Conservation (phyloP, 176 grass and related monocot genomes). For the Musa beccarii region DNA sequence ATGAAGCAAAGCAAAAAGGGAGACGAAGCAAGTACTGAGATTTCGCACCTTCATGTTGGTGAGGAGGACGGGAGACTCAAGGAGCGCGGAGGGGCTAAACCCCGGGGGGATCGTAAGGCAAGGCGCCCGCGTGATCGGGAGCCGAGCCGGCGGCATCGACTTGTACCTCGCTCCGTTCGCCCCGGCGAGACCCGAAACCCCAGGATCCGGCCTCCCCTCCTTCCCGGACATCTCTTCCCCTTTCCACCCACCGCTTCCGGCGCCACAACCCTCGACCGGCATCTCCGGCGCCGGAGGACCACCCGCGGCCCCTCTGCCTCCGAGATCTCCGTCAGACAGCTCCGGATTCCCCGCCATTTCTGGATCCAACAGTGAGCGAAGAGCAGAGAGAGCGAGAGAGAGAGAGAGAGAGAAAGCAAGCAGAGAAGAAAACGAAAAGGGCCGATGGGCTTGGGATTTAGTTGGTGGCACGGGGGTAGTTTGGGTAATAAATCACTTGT, state of each 20-base stretch:
- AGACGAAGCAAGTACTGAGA: neutral
- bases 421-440: neutral
- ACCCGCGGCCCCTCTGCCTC: neutral
- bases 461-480: neutral
- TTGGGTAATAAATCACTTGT: neutral
- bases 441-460: neutral
- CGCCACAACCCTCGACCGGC: neutral
- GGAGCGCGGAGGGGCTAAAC: conserved; percentile 71
- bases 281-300: neutral
- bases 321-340: neutral
- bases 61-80: conserved; percentile 89
- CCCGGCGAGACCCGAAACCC: conserved; percentile 9
- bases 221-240: neutral
- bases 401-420: neutral
- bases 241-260: neutral
- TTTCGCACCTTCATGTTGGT: conserved; percentile 65
- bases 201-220: neutral
- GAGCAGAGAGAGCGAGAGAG: too few species aligned
- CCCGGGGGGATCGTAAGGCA: conserved; percentile 86
- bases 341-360: conserved; percentile 12
- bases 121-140: conserved; percentile 77
- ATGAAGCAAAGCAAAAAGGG: too few species aligned
- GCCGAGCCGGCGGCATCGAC: conserved; percentile 85
- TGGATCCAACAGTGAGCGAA: neutral
- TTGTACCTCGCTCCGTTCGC: conserved; percentile 70